phyloP scores from a whole-genome alignment of 768 basidiomycete species.

The Gautieria morchelliformis region DNA sequence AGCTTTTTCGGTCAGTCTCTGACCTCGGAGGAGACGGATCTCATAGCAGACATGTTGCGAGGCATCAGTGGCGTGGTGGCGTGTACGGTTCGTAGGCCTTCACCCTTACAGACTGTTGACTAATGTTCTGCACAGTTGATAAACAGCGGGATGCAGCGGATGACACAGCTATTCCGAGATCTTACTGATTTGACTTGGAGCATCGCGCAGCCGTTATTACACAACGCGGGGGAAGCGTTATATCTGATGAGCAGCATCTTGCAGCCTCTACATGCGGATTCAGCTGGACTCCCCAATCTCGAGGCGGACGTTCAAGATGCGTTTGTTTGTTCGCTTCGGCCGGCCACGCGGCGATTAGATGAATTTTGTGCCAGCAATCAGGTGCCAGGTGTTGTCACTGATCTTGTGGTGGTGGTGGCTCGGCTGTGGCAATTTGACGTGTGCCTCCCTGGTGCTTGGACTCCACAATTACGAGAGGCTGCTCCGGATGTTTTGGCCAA shows the following conservation, averaged over 20 bases:
- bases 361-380: not conserved
- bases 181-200: constrained; percentile 3
- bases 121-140: constrained; percentile 43
- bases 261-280: constrained; percentile 47
- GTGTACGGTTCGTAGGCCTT: constrained; percentile 41
- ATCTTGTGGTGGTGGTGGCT: constrained; percentile 45
- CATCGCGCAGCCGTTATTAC: constrained; percentile 31
- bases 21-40: constrained; percentile 70
- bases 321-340: constrained; percentile 39
- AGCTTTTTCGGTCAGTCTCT: constrained; percentile 66
- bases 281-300: constrained; percentile 35
- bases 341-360: constrained; percentile 14
- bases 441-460: constrained; percentile 54
- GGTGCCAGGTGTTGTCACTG: constrained; percentile 18
- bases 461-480: constrained; percentile 35
- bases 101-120: not conserved
- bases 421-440: constrained; percentile 68
- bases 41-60: constrained; percentile 73
- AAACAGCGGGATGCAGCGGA: constrained; percentile 61
- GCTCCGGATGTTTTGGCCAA: constrained; percentile 31
- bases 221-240: constrained; percentile 55
- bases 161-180: constrained; percentile 43
- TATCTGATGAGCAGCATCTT: constrained; percentile 61
- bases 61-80: constrained; percentile 59
- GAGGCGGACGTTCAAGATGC: constrained; percentile 48